A percentile compares a stretch with the other conserved stretches of the same genome.
phyloP scores from a whole-genome alignment of 1,139 yeast species.

The Kodamaea sp. region DNA sequence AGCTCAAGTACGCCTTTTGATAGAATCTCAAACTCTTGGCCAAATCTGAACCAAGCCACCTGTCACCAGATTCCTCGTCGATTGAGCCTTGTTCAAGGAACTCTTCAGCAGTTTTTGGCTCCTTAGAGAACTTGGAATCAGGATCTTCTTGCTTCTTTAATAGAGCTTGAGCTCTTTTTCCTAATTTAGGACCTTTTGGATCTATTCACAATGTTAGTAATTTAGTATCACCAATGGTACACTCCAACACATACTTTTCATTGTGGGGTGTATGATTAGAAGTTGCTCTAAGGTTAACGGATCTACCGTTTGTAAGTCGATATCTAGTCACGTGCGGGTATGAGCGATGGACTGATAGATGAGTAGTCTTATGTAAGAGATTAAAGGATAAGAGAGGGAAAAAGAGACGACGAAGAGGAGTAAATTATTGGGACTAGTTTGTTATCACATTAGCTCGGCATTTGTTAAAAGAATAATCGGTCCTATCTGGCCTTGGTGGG shows the following conservation, averaged over 20 bases:
- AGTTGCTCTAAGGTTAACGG: too few species aligned
- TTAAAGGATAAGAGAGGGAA: too few species aligned
- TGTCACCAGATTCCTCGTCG: conserved; percentile 58
- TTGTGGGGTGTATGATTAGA: too few species aligned
- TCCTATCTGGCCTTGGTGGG: too few species aligned
- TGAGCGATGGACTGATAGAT: too few species aligned
- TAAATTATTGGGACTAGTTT: too few species aligned
- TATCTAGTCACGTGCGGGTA: too few species aligned
- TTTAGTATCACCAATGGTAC: background rate
- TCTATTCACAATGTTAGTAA: background rate
- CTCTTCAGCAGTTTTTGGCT: conserved; percentile 45
- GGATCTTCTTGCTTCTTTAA: conserved; percentile 13
- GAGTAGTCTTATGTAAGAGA: too few species aligned
- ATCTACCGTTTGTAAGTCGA: too few species aligned
- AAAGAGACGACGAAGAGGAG: too few species aligned
- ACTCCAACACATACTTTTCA: conserved; percentile 6
- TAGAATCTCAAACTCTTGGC: conserved; percentile 55
- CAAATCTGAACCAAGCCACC: conserved; percentile 58
- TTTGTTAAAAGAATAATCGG: too few species aligned
- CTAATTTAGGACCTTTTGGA: conserved; percentile 21
- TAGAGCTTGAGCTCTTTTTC: conserved; percentile 20
- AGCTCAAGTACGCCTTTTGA: conserved; percentile 46
- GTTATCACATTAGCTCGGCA: too few species aligned
- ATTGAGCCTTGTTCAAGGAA: conserved; percentile 46
- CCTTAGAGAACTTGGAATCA: conserved; percentile 5